Percentiles rank a stretch among this genome's conserved stretches.
These are phyloP conservation scores for Termitomyces sp. DNA, from an alignment of 768 basidiomycete species.

Conservation along the genomic window DNA sequence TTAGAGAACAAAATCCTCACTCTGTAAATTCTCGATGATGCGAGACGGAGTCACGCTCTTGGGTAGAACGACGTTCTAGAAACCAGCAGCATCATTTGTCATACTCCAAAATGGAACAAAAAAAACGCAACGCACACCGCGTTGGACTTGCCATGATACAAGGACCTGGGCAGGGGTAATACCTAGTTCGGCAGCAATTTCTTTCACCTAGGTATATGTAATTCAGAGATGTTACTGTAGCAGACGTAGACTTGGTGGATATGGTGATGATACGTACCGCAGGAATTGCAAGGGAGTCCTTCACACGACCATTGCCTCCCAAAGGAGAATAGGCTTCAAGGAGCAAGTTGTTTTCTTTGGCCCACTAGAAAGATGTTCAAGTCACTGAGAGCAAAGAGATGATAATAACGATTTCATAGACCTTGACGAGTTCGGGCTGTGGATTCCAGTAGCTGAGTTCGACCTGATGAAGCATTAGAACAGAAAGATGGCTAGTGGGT, in stretches of 20 bases:
- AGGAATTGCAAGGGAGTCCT: conserved; percentile 55
- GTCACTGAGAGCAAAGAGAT: background rate
- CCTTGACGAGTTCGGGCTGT: conserved; percentile 72
- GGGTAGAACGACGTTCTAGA: conserved; percentile 67
- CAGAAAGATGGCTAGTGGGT: background rate
- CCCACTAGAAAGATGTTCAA: conserved; percentile 48
- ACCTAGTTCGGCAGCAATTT: conserved; percentile 58
- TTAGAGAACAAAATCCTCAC: conserved; percentile 40
- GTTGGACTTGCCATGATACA: conserved; percentile 76
- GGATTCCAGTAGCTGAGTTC: conserved; percentile 79
- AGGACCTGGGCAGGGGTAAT: conserved; percentile 76
- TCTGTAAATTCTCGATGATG: conserved; percentile 67
- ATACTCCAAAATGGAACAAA: background rate
- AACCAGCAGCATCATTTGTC: background rate
- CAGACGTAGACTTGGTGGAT: background rate
- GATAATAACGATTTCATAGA: conserved; percentile 20
- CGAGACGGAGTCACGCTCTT: conserved; percentile 75
- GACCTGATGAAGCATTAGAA: conserved; percentile 32
- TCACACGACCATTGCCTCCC: conserved; percentile 59
- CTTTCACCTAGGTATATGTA: conserved; percentile 45
- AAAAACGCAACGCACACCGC: conserved; percentile 50
- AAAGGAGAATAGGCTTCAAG: conserved; percentile 80
- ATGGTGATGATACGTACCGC: conserved; percentile 34
- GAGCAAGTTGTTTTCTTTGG: conserved; percentile 61
- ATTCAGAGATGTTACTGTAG: background rate